Conservation (phyloP, 1,284 basidiomycete species). For the Hemileia vastatrix region DNA sequence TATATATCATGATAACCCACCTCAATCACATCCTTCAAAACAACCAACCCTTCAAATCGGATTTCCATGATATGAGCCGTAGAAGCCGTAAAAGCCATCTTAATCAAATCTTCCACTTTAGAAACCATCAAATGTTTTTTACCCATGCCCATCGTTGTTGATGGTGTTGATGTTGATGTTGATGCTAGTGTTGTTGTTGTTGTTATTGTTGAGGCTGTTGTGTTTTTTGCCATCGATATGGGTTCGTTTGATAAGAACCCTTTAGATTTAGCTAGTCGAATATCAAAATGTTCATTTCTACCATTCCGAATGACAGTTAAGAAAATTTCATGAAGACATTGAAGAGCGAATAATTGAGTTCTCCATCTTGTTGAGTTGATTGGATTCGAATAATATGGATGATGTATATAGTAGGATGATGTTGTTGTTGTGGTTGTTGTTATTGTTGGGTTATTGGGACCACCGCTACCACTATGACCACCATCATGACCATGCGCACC, state of each 20-base stretch:
- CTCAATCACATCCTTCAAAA: conserved; percentile 83
- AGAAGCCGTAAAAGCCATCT: conserved; percentile 94
- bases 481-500: conserved; percentile 11
- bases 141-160: too few relatives aligned
- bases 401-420: too few relatives aligned
- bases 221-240: neutral
- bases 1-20: too few relatives aligned
- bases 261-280: conserved; percentile 51
- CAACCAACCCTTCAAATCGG: conserved; percentile 78
- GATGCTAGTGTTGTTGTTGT: too few relatives aligned
- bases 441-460: neutral
- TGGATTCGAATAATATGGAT: too few relatives aligned
- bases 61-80: conserved; percentile 93
- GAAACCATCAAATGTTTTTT: conserved; percentile 60
- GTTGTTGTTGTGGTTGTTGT: too few relatives aligned
- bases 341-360: conserved; percentile 87
- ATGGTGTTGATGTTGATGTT: too few relatives aligned
- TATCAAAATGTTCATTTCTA: conserved; percentile 69
- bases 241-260: conserved; percentile 41
- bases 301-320: conserved; percentile 62
- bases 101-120: conserved; percentile 84
- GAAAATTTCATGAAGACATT: conserved; percentile 85
- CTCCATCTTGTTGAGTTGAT: conserved; percentile 92
- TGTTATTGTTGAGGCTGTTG: neutral
- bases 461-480: neutral